These are phyloP conservation scores for Ceratocystis albifundus DNA, from an alignment of 2,329 filamentous ascomycete genomes.

Conservation along the genomic window DNA sequence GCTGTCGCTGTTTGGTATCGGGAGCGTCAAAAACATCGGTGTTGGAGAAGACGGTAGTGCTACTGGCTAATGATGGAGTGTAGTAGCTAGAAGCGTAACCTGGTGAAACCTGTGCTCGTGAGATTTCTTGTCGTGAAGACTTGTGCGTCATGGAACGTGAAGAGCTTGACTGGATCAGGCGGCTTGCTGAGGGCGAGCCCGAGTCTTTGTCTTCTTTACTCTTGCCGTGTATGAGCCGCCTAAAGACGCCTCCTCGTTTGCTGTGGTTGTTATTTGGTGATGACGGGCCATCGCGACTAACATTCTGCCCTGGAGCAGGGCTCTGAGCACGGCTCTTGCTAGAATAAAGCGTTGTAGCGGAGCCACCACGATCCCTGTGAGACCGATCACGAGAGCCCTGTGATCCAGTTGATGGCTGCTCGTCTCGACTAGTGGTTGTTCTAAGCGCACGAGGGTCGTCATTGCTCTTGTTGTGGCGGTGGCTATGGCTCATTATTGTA, in stretches of 20 bases:
- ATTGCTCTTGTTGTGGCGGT: slow-evolving; percentile 59
- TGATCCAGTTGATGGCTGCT: slow-evolving; percentile 29
- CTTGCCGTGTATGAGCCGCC: slow-evolving; percentile 19
- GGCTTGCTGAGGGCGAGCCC: slow-evolving; percentile 27
- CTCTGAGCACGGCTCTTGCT: slow-evolving; percentile 57
- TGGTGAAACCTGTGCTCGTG: slow-evolving; percentile 32
- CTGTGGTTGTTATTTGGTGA: slow-evolving; percentile 26
- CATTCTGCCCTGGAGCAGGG: slow-evolving; percentile 60
- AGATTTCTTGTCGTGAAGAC: slow-evolving; percentile 35
- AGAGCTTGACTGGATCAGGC: slow-evolving; percentile 15
- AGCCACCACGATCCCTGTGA: slow-evolving; percentile 43
- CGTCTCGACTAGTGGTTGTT: slow-evolving; percentile 65
- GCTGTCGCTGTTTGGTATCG: slow-evolving; percentile 20
- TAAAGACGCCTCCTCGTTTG: slow-evolving; percentile 30
- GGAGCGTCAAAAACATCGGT: slow-evolving; percentile 23
- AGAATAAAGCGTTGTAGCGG: slow-evolving; percentile 36
- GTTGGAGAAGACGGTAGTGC: slow-evolving; percentile 17
- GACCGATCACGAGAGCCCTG: slow-evolving; percentile 21
- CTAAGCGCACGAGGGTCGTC: slow-evolving; percentile 55
- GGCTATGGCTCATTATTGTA: slow-evolving; percentile 48
- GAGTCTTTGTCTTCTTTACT: slow-evolving; percentile 20
- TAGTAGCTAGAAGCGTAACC: slow-evolving; percentile 18
- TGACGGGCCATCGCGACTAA: slow-evolving; percentile 39
- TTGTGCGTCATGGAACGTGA: slow-evolving; percentile 36
- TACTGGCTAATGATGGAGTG: slow-evolving; percentile 7